These are phyloP conservation scores for Penstemon davidsonii DNA, from an alignment of 257 asterid species.

Conservation along the genomic window DNA sequence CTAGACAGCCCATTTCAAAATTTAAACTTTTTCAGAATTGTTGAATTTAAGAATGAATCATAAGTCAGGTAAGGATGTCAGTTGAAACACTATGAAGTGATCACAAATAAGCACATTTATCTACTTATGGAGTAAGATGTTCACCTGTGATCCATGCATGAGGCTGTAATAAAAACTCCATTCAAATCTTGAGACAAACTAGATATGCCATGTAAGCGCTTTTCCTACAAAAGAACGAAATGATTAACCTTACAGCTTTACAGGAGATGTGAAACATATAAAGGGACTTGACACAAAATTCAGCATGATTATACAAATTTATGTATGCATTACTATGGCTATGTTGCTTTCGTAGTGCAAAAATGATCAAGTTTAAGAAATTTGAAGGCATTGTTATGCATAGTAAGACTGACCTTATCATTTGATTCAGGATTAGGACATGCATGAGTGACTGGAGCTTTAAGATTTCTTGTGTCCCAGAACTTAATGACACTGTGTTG, in stretches of 20 bases:
- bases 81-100: neutral
- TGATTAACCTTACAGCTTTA: slow-evolving; percentile 9
- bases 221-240: slow-evolving; percentile 49
- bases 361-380: neutral
- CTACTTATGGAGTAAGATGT: slow-evolving; percentile 8
- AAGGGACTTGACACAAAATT: neutral
- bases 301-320: slow-evolving; percentile 2
- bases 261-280: too few relatives aligned
- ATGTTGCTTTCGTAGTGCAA: neutral
- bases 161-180: slow-evolving; percentile 80
- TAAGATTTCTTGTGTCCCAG: slow-evolving; percentile 18
- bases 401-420: slow-evolving; percentile 7
- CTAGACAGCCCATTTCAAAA: too few relatives aligned
- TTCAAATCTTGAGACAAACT: slow-evolving; percentile 85
- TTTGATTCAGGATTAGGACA: neutral
- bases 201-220: slow-evolving; percentile 74
- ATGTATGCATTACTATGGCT: neutral
- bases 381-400: neutral
- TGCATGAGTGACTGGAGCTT: slow-evolving; percentile 10
- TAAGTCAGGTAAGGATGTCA: too few relatives aligned
- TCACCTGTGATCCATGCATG: slow-evolving; percentile 97
- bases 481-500: slow-evolving; percentile 13
- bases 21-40: too few relatives aligned
- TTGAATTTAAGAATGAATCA: too few relatives aligned
- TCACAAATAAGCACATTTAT: neutral